phyloP scores from a whole-genome alignment of 2,329 filamentous ascomycete genomes.

The Geosmithia putterillii region DNA sequence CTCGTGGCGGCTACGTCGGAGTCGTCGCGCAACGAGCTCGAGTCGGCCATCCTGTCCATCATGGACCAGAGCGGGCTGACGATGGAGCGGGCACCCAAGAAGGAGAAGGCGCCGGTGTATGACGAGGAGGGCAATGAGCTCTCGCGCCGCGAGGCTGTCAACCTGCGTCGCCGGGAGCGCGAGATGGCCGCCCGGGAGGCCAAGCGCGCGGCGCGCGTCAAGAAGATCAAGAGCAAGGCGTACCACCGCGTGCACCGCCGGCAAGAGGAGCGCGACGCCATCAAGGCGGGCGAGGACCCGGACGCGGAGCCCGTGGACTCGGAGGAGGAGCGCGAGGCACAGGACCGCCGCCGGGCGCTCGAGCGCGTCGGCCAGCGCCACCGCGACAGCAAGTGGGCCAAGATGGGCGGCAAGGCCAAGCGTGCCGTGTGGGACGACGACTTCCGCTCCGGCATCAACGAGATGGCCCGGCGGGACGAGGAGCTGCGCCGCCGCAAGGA shows the following conservation, averaged over 20 bases:
- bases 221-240: conserved; percentile 97
- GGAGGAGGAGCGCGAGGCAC: conserved; percentile 49
- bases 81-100: conserved; percentile 28
- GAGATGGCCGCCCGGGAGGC: conserved; percentile 84
- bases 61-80: conserved; percentile 78
- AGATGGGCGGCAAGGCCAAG: conserved; percentile 66
- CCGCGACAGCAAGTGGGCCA: conserved; percentile 85
- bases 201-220: conserved; percentile 79
- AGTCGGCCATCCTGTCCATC: conserved; percentile 76
- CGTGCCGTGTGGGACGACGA: conserved; percentile 82
- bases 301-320: conserved; percentile 51
- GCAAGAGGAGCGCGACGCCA: conserved; percentile 42
- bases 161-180: conserved; percentile 65
- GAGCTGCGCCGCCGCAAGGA: conserved; percentile 71
- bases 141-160: conserved; percentile 56
- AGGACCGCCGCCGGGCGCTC: conserved; percentile 65
- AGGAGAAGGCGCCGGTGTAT: conserved; percentile 46
- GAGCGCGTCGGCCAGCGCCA: conserved; percentile 80
- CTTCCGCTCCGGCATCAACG: conserved; percentile 62
- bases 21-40: conserved; percentile 60
- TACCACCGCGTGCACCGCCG: conserved; percentile 88
- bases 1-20: conserved; percentile 43
- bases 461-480: conserved; percentile 73
- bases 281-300: conserved; percentile 37
- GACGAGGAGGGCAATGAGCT: conserved; percentile 61